phyloP scores from a whole-genome alignment of 768 basidiomycete genomes.

The Cytidiella melzeri region DNA sequence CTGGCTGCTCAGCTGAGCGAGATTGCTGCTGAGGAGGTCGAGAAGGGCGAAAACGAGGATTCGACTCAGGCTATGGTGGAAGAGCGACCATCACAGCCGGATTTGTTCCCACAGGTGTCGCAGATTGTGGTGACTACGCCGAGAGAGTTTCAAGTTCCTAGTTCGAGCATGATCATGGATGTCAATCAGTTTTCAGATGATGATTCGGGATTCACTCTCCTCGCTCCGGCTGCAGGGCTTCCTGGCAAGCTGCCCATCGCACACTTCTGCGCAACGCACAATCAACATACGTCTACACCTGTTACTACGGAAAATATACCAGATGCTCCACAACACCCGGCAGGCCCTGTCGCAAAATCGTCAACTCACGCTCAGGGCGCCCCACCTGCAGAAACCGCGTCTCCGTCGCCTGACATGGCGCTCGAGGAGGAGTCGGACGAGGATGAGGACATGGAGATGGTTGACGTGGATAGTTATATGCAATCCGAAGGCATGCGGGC shows the following conservation, averaged over 20 bases:
- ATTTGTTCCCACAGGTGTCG: neutral
- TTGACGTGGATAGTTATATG: conserved; percentile 13
- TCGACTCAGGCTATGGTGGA: neutral
- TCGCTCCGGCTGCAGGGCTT: conserved; percentile 1
- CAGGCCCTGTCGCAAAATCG: conserved; percentile 6
- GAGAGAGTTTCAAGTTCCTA: neutral
- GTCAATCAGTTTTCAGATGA: conserved; percentile 22
- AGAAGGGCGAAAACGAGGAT: conserved; percentile 24
- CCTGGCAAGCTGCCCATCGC: too few species aligned
- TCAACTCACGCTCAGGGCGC: neutral
- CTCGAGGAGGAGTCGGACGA: conserved; percentile 16
- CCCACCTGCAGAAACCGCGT: conserved; percentile 7
- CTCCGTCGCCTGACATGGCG: neutral
- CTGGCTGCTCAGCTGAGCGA: conserved; percentile 69
- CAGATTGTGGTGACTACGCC: neutral
- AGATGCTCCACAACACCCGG: neutral
- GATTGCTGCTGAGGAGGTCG: conserved; percentile 39
- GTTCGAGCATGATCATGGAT: conserved; percentile 15
- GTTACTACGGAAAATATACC: neutral
- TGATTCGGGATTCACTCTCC: neutral
- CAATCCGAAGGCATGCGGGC: neutral
- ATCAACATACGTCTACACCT: neutral
- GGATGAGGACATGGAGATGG: conserved; percentile 28
- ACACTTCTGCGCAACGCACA: too few species aligned
- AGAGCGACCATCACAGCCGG: neutral